Evolutionary conservation across 257 asterid genomes (phyloP).

Genomic region (Jasminum sambac): DNA sequence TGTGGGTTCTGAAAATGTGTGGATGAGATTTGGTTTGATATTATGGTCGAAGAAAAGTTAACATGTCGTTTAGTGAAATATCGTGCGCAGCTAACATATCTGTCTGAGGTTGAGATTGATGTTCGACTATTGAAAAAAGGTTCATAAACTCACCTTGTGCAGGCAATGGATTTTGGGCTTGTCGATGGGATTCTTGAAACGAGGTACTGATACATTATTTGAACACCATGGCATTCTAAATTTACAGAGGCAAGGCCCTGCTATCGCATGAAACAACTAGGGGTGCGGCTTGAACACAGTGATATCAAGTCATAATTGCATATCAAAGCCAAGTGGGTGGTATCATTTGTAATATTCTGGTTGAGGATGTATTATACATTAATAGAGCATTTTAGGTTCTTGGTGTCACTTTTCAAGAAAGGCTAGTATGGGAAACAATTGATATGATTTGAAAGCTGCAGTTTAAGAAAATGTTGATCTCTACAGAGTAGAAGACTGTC

Average conservation of each 20-base stretch:
- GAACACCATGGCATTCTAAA: not conserved
- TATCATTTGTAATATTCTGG: not conserved
- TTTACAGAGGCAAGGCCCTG: not conserved
- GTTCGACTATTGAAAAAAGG: not conserved
- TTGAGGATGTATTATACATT: not conserved
- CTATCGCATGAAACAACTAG: not conserved
- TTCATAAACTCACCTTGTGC: constrained; percentile 25
- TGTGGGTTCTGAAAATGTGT: too few species aligned
- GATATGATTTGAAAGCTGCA: too few species aligned
- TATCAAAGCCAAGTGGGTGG: not conserved
- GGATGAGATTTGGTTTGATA: too few species aligned
- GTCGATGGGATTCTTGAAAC: constrained; percentile 89
- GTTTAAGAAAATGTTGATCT: too few species aligned
- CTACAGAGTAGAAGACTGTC: too few species aligned
- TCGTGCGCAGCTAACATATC: too few species aligned
- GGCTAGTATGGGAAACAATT: too few species aligned
- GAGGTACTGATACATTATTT: constrained; percentile 46
- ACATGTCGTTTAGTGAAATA: too few species aligned
- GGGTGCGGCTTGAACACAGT: not conserved
- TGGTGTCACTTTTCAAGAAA: not conserved
- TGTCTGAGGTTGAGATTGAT: too few species aligned
- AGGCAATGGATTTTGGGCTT: constrained; percentile 97
- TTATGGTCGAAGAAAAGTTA: too few species aligned
- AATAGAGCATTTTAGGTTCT: not conserved
- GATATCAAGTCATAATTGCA: not conserved